phyloP scores from a whole-genome alignment of 2,329 filamentous ascomycete species.

The Harringtonia lauricola region DNA sequence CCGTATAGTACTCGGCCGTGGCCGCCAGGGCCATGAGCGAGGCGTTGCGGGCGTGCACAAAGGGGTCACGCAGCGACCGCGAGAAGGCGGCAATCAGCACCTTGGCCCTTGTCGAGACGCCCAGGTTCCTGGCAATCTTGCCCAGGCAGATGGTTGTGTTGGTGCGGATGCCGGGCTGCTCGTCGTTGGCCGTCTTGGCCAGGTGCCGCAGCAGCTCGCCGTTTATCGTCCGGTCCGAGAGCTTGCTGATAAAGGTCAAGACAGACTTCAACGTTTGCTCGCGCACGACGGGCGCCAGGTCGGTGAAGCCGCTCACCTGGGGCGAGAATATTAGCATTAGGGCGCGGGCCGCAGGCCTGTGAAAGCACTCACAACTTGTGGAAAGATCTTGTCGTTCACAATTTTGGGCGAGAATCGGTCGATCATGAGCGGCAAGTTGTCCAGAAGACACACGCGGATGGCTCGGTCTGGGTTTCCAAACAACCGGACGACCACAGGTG shows the following conservation, averaged over 20 bases:
- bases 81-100: conserved; percentile 89
- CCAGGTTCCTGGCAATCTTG: conserved; percentile 87
- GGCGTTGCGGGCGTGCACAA: conserved; percentile 87
- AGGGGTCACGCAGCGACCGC: conserved; percentile 81
- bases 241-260: conserved; percentile 72
- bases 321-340: neutral
- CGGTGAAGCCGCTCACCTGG: conserved; percentile 86
- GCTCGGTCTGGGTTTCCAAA: conserved; percentile 89
- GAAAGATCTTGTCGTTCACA: conserved; percentile 95
- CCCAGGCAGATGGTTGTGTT: conserved; percentile 97
- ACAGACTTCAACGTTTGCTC: conserved; percentile 96
- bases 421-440: conserved; percentile 84
- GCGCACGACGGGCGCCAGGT: conserved; percentile 78
- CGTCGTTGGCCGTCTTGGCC: conserved; percentile 93
- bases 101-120: conserved; percentile 67
- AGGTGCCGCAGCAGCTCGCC: conserved; percentile 84
- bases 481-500: conserved; percentile 74
- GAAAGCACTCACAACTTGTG: conserved; percentile 58
- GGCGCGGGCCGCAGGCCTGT: neutral
- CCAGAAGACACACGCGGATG: conserved; percentile 79
- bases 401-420: conserved; percentile 78
- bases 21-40: conserved; percentile 76
- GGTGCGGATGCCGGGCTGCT: conserved; percentile 91
- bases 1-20: conserved; percentile 74
- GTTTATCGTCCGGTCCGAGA: conserved; percentile 88